Conservation (phyloP, 2,329 filamentous ascomycete species). For the Lizonia empirigonia region DNA sequence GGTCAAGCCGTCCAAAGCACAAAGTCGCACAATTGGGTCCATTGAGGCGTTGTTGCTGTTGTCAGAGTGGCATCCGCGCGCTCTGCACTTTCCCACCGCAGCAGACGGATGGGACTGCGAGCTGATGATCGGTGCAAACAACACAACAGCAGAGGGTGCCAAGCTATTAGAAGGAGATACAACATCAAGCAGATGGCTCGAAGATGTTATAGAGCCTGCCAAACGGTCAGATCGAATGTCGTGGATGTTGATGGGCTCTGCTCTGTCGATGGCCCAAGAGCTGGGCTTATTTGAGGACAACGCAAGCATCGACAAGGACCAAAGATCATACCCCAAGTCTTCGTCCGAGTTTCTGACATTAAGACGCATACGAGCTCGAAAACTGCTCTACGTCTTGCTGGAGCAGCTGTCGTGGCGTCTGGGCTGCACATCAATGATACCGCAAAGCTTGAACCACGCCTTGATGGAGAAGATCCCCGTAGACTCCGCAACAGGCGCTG, state of each 20-base stretch:
- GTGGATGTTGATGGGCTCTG: constrained; percentile 64
- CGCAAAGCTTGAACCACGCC: constrained; percentile 51
- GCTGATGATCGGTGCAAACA: constrained; percentile 52
- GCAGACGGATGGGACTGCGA: constrained; percentile 63
- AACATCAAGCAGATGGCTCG: constrained; percentile 54
- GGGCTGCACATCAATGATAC: constrained; percentile 59
- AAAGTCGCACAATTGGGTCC: constrained; percentile 57
- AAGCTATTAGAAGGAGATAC: constrained; percentile 45
- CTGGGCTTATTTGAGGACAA: constrained; percentile 57
- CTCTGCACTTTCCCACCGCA: constrained; percentile 60
- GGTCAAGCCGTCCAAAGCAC: constrained; percentile 58
- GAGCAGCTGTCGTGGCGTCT: constrained; percentile 59
- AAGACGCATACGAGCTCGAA: constrained; percentile 43
- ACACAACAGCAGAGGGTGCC: constrained; percentile 45
- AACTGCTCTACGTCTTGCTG: constrained; percentile 53
- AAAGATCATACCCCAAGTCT: constrained; percentile 42
- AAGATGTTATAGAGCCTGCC: constrained; percentile 61
- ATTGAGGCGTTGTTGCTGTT: constrained; percentile 61
- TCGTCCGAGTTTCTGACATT: constrained; percentile 37
- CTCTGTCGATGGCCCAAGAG: constrained; percentile 59
- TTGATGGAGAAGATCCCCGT: constrained; percentile 50
- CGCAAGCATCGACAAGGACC: constrained; percentile 44
- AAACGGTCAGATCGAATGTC: constrained; percentile 64
- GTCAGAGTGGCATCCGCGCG: constrained; percentile 63
- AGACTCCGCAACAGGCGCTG: constrained; percentile 44